Evolutionary conservation across 2,329 filamentous ascomycete genomes (phyloP).

Genomic region (Monosporascus sp.): DNA sequence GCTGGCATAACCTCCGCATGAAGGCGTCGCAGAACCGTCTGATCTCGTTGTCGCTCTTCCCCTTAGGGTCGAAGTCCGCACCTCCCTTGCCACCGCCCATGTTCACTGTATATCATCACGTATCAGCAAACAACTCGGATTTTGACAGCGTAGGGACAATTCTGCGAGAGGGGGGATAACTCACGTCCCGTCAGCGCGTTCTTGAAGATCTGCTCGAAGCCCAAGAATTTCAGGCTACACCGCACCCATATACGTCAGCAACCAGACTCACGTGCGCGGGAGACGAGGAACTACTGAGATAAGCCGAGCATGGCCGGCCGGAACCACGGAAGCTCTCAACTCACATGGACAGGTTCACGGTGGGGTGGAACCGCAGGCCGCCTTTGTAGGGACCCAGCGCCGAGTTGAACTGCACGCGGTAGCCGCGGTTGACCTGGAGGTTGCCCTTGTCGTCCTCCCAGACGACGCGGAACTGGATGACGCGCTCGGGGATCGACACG

Average conservation of each 20-base stretch:
- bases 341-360: conserved; percentile 68
- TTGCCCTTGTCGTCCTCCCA: conserved; percentile 94
- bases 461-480: conserved; percentile 94
- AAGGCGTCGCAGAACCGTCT: conserved; percentile 94
- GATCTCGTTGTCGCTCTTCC: conserved; percentile 96
- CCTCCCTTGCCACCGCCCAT: conserved; percentile 99
- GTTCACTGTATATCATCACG: conserved; percentile 50
- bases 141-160: background rate
- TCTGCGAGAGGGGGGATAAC: conserved; percentile 30
- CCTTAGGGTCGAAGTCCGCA: conserved; percentile 98
- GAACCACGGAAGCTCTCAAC: conserved; percentile 8
- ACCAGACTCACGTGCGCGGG: background rate
- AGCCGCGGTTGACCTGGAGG: conserved; percentile 89
- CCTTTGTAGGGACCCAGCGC: conserved; percentile 98
- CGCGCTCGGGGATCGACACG: conserved; percentile 84
- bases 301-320: too few relatives aligned
- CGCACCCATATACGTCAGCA: conserved; percentile 33
- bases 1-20: conserved; percentile 92
- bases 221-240: conserved; percentile 81
- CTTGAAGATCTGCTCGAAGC: conserved; percentile 99
- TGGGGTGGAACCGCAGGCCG: conserved; percentile 89
- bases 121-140: conserved; percentile 16
- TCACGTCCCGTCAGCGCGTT: conserved; percentile 93
- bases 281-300: too few relatives aligned
- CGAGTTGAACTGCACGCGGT: conserved; percentile 97